Base-by-base conservation (phyloP, 768 basidiomycete genomes). In the Lyophyllum shimeji region DNA sequence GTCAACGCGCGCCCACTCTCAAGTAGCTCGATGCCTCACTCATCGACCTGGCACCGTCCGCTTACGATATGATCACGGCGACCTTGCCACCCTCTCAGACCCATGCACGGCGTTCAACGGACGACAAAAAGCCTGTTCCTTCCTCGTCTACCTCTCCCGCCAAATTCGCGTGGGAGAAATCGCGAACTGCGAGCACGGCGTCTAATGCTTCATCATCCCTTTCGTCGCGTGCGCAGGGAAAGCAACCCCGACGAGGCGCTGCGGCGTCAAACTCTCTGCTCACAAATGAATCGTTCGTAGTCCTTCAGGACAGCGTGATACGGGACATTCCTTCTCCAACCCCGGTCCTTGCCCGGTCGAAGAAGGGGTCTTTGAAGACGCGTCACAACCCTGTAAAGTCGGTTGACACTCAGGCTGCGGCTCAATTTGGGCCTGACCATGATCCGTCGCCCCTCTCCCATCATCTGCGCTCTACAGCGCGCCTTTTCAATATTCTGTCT, bases 281-380 rank as follows among this genome's bases (percentile, higher is more conserved):
- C 40, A 90, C 93, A 7, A 89, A 84, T 64, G 93, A 95, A 70
- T 96, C 94, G 23, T 97, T 95, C 72, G 90, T 97, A 56, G 80
- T 97, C 42, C 77, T 95, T 24, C 89, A 93, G 68, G 93, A 95
- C 65, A 93, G 90, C 61, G 75, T 90, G 55, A 79, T 92, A 62
- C 80, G 79, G 45, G 83, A 78, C 64, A 89, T 89, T 54, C 90
- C 90, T 60, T 75, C 83, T 56, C 65, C 82, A 37, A 65, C 74
- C 42, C 69, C 82, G 49, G 62, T 80, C 27, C 65, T 77, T 37
- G 56, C 75, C 37, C 67, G 69, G 50, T 53, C 79, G n/a, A 82
- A 79, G 71, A 79, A 78, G 52, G 65, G 68, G n/a, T 62, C 75
- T 27, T 62, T 74, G 33, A 81, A 77, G 58, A 67, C 74, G 54